Base-by-base conservation (phyloP, 2,329 filamentous ascomycete genomes). In the Allantophomopsis cytisporea region DNA sequence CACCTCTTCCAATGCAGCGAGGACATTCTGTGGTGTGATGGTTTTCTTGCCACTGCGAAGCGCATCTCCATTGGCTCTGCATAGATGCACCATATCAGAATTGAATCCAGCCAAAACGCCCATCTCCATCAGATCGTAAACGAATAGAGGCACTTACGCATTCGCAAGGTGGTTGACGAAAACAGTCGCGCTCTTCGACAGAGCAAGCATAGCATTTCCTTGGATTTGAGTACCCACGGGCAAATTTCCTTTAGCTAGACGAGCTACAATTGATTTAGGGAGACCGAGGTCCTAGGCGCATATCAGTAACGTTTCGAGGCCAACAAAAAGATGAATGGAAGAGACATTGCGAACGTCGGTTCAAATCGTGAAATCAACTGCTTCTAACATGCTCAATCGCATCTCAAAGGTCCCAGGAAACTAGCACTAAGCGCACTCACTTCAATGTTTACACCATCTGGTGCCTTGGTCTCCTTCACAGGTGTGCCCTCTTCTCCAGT, bases 181-280 rank as follows among this genome's bases (percentile, higher is more conserved):
- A 1, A 91, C 78, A 1, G 82, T 88, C 7, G 84, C 80, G 58
- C 81, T 83, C 61, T 88, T 88, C 48, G 75, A 81, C 63, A 91
- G 71, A 8, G 83, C 84, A 38, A 85, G 61, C 40, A 88, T 73
- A 33, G 84, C 84, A 62, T 87, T 86, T 53, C 79, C 83, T 56
- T 89, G 83, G 37, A 89, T 83, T 59, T 86, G 81, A 5, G 83
- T 88, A 55, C 87, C 87, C 5, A 82, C 69, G 1, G 84, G 83
- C 5, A 91, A 64, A 5, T 85, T 82, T 32, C 82, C 80, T 62
- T 89, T 89, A 32, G 83, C 81, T 28, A 91, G 68, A 39, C 83
- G 71, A 39, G 81, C 82, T 47, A 89, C 79, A 60, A 89, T 86
- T 6, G 82, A 86, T 54, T 84, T 86, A 23, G 84, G 84, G 12